Evolutionary conservation across 768 basidiomycete species (phyloP).

Genomic region (Lactifluus volemus): DNA sequence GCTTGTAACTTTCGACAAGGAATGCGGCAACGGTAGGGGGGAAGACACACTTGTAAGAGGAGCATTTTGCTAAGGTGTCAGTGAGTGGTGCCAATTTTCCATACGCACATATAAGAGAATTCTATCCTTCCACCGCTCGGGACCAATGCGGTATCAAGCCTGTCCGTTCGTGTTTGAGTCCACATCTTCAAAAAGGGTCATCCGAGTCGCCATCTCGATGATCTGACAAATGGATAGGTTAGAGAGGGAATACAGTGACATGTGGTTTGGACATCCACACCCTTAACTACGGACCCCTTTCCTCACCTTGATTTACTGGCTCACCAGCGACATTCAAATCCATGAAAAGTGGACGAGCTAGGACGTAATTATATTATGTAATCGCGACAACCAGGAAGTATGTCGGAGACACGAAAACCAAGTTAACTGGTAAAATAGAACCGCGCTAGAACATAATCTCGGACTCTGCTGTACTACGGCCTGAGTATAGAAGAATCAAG

Average conservation of each 20-base stretch:
- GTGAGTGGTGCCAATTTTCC: no score
- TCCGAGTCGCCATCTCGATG: not conserved
- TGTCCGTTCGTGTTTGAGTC: not conserved
- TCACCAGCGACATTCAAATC: not conserved
- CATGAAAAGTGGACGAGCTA: not conserved
- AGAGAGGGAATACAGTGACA: not conserved
- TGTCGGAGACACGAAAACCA: no score
- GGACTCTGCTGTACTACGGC: not conserved
- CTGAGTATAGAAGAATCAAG: not conserved
- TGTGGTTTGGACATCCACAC: not conserved
- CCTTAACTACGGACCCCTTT: not conserved
- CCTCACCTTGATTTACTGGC: not conserved
- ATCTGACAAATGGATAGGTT: not conserved
- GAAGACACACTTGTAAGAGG: conserved; percentile 5
- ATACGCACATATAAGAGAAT: conserved; percentile 2
- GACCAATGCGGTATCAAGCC: not conserved
- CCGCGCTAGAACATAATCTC: not conserved
- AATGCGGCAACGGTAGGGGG: conserved; percentile 6
- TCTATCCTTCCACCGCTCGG: not conserved
- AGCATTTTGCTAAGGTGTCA: not conserved
- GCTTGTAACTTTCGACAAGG: conserved; percentile 10
- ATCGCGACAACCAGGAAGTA: no score
- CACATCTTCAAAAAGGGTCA: not conserved
- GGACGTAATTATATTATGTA: not conserved
- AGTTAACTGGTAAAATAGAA: no score